phyloP scores from a whole-genome alignment of 176 grass and related monocot species.

The Lolium rigidum region DNA sequence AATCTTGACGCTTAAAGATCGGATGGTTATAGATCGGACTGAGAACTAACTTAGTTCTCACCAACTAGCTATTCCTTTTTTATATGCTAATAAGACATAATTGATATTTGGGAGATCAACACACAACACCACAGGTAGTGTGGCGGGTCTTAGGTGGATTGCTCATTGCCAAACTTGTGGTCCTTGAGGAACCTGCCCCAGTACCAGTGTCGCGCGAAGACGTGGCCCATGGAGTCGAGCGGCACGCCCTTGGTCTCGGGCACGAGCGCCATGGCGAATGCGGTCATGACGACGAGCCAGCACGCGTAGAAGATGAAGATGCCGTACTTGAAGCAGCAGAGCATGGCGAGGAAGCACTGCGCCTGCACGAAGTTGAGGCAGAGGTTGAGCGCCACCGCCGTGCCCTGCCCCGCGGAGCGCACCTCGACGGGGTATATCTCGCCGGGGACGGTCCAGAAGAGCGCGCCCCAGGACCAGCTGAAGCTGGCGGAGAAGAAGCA shows the following conservation, averaged over 20 bases:
- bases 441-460: slow-evolving; percentile 76
- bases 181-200: slow-evolving; percentile 68
- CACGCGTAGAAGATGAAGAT: slow-evolving; percentile 69
- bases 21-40: too few species aligned
- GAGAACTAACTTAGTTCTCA: too few species aligned
- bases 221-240: slow-evolving; percentile 60
- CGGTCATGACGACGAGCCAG: slow-evolving; percentile 72
- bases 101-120: background rate
- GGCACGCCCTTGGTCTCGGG: slow-evolving; percentile 82
- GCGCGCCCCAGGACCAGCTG: slow-evolving; percentile 87
- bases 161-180: slow-evolving; percentile 40
- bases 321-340: slow-evolving; percentile 77
- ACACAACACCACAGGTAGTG: background rate
- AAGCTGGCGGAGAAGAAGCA: slow-evolving; percentile 72
- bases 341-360: slow-evolving; percentile 81
- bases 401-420: slow-evolving; percentile 71
- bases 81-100: background rate
- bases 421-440: slow-evolving; percentile 93
- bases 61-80: too few species aligned
- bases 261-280: slow-evolving; percentile 60
- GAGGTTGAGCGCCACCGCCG: slow-evolving; percentile 75
- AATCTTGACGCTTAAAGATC: too few species aligned
- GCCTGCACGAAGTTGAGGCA: slow-evolving; percentile 81
- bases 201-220: slow-evolving; percentile 79
- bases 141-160: background rate